These are phyloP conservation scores for Exophiala spinifera DNA, from an alignment of 2,329 filamentous ascomycete genomes.

Conservation along the genomic window DNA sequence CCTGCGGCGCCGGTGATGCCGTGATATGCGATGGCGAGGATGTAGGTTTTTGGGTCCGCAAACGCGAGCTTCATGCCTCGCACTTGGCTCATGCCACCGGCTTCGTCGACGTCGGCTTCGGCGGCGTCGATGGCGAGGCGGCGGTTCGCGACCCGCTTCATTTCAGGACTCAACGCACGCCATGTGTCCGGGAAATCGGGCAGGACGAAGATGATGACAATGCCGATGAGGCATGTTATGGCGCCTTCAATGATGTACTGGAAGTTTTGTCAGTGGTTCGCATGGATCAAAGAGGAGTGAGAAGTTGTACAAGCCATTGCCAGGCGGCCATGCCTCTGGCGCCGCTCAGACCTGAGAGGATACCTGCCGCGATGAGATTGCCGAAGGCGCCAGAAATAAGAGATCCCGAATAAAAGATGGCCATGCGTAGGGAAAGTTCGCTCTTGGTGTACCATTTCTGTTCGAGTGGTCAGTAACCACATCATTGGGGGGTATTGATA, in stretches of 20 bases:
- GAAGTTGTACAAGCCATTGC: constrained; percentile 34
- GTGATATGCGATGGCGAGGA: constrained; percentile 49
- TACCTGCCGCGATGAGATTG: constrained; percentile 53
- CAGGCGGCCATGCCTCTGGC: constrained; percentile 37
- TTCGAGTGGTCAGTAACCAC: background rate
- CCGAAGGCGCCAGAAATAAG: constrained; percentile 52
- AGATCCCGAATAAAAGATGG: constrained; percentile 53
- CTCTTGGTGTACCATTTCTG: constrained; percentile 51
- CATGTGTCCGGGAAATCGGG: constrained; percentile 45
- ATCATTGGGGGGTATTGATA: background rate
- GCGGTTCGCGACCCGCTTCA: constrained; percentile 47
- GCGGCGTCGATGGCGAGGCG: constrained; percentile 52
- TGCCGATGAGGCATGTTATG: constrained; percentile 36
- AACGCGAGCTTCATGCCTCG: constrained; percentile 52
- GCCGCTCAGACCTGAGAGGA: constrained; percentile 41
- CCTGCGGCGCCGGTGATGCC: constrained; percentile 49
- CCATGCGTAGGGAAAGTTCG: constrained; percentile 50
- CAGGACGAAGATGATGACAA: constrained; percentile 35
- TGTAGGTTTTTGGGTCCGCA: constrained; percentile 42
- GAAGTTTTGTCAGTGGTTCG: no score
- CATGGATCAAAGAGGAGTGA: no score
- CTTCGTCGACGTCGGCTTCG: constrained; percentile 49
- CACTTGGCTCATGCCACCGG: constrained; percentile 47
- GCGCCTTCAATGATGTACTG: constrained; percentile 40
- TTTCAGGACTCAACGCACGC: constrained; percentile 42